These are phyloP conservation scores for Calycina marina DNA, from an alignment of 2,329 filamentous ascomycete species.

Conservation along the genomic window DNA sequence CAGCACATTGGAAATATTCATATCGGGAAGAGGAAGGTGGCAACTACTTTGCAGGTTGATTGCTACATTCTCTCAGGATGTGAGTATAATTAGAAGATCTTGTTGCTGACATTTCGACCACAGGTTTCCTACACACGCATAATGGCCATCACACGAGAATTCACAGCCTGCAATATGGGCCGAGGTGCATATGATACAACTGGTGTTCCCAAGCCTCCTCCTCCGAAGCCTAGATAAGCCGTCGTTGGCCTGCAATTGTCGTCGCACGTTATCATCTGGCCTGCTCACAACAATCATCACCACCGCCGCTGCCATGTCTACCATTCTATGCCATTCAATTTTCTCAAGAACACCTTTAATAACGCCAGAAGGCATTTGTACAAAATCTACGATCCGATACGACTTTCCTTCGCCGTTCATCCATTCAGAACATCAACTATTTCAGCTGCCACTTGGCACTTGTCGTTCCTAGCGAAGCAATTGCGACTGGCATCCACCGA, in stretches of 20 bases:
- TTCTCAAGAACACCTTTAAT: conserved; percentile 10
- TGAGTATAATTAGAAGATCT: no score
- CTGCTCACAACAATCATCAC: conserved; percentile 2
- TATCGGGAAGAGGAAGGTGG: neutral
- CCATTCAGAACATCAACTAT: conserved; percentile 6
- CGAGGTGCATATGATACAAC: conserved; percentile 38
- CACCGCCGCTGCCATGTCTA: neutral
- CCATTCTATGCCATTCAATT: conserved; percentile 1
- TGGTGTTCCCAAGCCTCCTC: conserved; percentile 31
- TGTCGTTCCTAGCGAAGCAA: conserved; percentile 3
- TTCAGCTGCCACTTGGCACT: conserved; percentile 2
- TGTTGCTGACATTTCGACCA: neutral
- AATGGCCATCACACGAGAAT: conserved; percentile 15
- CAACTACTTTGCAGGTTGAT: neutral
- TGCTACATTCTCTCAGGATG: neutral
- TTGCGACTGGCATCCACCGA: conserved; percentile 8
- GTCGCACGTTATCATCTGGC: no score
- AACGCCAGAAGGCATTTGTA: conserved; percentile 11
- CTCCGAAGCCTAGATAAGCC: conserved; percentile 20
- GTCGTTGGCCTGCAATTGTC: conserved; percentile 3
- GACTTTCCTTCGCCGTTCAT: conserved; percentile 14
- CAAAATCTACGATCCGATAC: conserved; percentile 16
- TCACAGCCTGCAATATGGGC: conserved; percentile 29
- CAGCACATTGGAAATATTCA: neutral
- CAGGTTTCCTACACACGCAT: neutral